Conservation (phyloP, 768 basidiomycete genomes). For the Cystofilobasidium ferigula region DNA sequence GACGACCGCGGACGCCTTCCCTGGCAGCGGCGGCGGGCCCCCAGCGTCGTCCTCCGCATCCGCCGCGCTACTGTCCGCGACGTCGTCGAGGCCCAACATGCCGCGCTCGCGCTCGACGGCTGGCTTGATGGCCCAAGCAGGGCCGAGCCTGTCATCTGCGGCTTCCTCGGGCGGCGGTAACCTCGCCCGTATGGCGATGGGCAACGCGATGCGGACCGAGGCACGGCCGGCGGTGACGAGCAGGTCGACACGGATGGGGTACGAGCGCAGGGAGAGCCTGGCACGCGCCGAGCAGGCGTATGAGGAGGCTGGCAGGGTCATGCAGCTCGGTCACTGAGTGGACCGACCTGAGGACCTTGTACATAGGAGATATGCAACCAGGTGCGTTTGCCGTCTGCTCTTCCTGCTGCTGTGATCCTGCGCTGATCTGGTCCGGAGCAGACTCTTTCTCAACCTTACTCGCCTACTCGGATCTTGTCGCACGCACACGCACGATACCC, state of each 20-base stretch:
- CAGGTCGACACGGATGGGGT: slow-evolving; percentile 7
- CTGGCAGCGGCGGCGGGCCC: background rate
- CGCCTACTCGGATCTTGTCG: no score
- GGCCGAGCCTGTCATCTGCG: background rate
- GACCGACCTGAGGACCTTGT: no score
- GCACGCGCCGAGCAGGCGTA: slow-evolving; percentile 10
- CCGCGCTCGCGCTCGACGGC: slow-evolving; percentile 15
- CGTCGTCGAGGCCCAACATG: slow-evolving; percentile 1
- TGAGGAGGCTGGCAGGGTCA: slow-evolving; percentile 17
- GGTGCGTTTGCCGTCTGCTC: no score
- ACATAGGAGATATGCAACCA: no score
- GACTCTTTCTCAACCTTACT: no score
- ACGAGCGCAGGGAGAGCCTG: slow-evolving; percentile 16
- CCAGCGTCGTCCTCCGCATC: background rate
- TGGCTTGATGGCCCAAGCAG: background rate
- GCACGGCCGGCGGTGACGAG: slow-evolving; percentile 5
- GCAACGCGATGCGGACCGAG: slow-evolving; percentile 15
- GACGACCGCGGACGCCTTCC: background rate
- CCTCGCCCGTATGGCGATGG: slow-evolving; percentile 22
- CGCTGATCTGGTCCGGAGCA: no score
- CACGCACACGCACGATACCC: no score
- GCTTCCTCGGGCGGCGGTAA: background rate
- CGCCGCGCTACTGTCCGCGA: no score
- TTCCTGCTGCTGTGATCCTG: no score
- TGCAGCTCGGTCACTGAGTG: slow-evolving; percentile 9